Percentiles rank a stretch among this genome's conserved stretches.
phyloP scores from a whole-genome alignment of 2,329 filamentous ascomycete genomes.

The Didymella pomorum region DNA sequence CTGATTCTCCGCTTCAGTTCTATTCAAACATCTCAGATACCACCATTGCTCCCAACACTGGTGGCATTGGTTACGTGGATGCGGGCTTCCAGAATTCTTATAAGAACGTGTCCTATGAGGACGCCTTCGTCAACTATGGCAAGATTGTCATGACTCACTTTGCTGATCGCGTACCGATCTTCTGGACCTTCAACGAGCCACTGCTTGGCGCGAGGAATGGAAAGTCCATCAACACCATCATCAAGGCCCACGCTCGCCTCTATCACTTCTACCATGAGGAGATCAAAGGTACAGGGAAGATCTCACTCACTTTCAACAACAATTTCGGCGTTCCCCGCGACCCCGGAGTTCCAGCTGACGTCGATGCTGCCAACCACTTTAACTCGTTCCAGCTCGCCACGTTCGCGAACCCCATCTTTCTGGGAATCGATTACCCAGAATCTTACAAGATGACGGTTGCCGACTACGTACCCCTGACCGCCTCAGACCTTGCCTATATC shows the following conservation, averaged over 20 bases:
- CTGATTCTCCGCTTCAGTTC: slow-evolving; percentile 59
- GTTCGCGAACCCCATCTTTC: slow-evolving; percentile 63
- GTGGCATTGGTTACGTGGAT: slow-evolving; percentile 38
- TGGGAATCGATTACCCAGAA: slow-evolving; percentile 61
- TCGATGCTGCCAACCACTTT: slow-evolving; percentile 58
- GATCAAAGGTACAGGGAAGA: slow-evolving; percentile 59
- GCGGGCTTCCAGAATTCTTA: slow-evolving; percentile 50
- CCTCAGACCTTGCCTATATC: slow-evolving; percentile 54
- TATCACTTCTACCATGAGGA: slow-evolving; percentile 64
- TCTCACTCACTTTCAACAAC: slow-evolving; percentile 60
- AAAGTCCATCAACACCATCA: slow-evolving; percentile 46
- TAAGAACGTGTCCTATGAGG: slow-evolving; percentile 57
- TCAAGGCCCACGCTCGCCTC: slow-evolving; percentile 59
- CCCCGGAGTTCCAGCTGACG: slow-evolving; percentile 52
- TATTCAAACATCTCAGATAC: slow-evolving; percentile 46
- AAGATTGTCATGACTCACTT: slow-evolving; percentile 62
- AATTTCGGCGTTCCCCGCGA: slow-evolving; percentile 50
- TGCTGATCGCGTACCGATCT: slow-evolving; percentile 60
- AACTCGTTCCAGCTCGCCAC: slow-evolving; percentile 54
- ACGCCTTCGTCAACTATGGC: slow-evolving; percentile 63
- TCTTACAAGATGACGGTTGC: slow-evolving; percentile 47
- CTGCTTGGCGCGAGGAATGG: slow-evolving; percentile 54
- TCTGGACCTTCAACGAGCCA: slow-evolving; percentile 65
- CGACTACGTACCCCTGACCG: slow-evolving; percentile 57
- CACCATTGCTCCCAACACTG: slow-evolving; percentile 28